These are phyloP conservation scores for Lentinula edodes DNA, from an alignment of 768 basidiomycete genomes.

Conservation along the genomic window DNA sequence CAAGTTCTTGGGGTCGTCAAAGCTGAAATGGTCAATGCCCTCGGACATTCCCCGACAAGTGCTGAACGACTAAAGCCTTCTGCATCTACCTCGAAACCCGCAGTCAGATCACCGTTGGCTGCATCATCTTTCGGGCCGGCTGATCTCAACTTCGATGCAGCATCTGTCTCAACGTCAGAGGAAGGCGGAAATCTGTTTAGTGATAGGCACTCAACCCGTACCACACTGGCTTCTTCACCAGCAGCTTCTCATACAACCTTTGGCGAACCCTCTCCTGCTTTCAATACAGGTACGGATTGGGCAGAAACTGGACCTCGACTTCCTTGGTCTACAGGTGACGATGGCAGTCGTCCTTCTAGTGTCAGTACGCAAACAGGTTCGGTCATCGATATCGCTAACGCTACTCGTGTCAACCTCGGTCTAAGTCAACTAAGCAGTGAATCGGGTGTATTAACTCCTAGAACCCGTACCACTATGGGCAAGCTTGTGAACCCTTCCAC, in stretches of 20 bases:
- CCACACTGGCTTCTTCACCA: slow-evolving; percentile 32
- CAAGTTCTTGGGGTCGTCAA: slow-evolving; percentile 74
- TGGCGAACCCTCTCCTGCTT: slow-evolving; percentile 21
- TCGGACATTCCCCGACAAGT: slow-evolving; percentile 32
- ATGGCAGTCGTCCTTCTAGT: slow-evolving; percentile 51
- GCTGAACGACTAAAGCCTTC: slow-evolving; percentile 35
- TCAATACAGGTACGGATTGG: slow-evolving; percentile 29
- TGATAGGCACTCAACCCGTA: slow-evolving; percentile 46
- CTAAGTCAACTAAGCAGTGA: slow-evolving; percentile 26
- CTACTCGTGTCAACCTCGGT: slow-evolving; percentile 64
- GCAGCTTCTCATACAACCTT: slow-evolving; percentile 31
- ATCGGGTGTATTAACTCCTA: slow-evolving; percentile 28
- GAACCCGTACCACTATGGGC: slow-evolving; percentile 56
- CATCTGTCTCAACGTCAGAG: slow-evolving; percentile 31
- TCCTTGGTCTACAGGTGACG: slow-evolving; percentile 35
- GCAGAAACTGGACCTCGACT: slow-evolving; percentile 30
- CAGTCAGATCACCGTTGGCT: slow-evolving; percentile 62
- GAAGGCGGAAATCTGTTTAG: slow-evolving; percentile 64
- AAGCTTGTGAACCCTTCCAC: slow-evolving; percentile 46
- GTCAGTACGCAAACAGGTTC: slow-evolving; percentile 60
- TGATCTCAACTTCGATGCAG: slow-evolving; percentile 51
- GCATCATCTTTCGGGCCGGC: slow-evolving; percentile 65
- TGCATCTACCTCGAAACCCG: slow-evolving; percentile 32
- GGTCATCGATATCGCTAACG: slow-evolving; percentile 54
- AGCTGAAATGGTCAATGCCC: slow-evolving; percentile 70